phyloP scores from a whole-genome alignment of 2,329 filamentous ascomycete species.

The Teratosphaeria pseudoeucalypti region DNA sequence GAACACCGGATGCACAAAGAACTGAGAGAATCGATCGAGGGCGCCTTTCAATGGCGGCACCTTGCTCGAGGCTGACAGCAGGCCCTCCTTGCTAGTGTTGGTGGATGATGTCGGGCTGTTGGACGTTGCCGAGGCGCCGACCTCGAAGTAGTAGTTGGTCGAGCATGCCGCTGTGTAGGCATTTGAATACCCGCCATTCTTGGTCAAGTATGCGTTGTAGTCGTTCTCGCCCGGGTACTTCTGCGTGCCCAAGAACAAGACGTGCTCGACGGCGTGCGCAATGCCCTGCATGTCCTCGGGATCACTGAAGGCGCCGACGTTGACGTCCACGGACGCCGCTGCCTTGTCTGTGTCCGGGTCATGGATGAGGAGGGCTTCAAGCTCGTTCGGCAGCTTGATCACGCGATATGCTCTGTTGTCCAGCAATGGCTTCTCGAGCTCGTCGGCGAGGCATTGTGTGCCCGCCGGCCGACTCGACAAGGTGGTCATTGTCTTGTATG shows the following conservation, averaged over 20 bases:
- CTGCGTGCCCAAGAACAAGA: conserved; percentile 96
- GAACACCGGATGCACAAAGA: conserved; percentile 84
- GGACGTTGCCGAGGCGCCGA: conserved; percentile 61
- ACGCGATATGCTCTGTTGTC: conserved; percentile 85
- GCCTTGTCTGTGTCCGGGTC: conserved; percentile 95
- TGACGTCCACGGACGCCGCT: conserved; percentile 87
- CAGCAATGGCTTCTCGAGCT: conserved; percentile 69
- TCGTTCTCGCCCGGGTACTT: conserved; percentile 96
- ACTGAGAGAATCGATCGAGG: conserved; percentile 84
- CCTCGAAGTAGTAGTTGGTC: conserved; percentile 97
- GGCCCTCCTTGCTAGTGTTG: conserved; percentile 26
- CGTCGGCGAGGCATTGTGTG: conserved; percentile 44
- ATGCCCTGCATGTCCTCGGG: conserved; percentile 83
- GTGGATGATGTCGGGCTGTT: conserved; percentile 39
- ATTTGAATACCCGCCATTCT: conserved; percentile 85
- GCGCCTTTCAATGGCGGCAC: conserved; percentile 60
- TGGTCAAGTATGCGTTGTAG: conserved; percentile 84
- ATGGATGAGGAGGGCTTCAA: conserved; percentile 87
- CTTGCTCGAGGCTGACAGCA: conserved; percentile 5
- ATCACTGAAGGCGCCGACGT: conserved; percentile 93
- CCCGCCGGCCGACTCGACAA: conserved; percentile 1
- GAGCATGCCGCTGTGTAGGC: conserved; percentile 89
- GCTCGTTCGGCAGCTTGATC: conserved; percentile 70
- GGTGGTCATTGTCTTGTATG: background rate
- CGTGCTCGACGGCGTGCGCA: conserved; percentile 91